Evolutionary conservation across 2,329 filamentous ascomycete genomes (phyloP).

Genomic region (Stagonosporopsis chrysanthemi): DNA sequence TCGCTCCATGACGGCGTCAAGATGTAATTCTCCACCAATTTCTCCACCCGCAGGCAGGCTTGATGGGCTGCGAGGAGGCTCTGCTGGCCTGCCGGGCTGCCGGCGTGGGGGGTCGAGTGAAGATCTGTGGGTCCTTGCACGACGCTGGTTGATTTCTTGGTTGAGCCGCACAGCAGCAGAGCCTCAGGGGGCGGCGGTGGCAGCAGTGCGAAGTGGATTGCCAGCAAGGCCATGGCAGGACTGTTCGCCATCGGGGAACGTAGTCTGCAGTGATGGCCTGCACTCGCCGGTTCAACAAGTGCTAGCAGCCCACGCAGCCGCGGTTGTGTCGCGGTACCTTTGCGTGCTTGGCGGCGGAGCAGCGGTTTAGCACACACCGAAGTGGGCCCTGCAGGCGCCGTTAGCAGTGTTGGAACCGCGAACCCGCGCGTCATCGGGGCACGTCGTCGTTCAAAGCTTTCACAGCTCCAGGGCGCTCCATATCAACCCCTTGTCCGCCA

Average conservation of each 20-base stretch:
- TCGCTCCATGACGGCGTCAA: conserved; percentile 17
- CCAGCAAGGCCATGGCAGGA: neutral
- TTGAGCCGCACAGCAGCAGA: conserved; percentile 1
- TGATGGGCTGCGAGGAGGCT: conserved; percentile 18
- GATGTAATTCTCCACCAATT: conserved; percentile 22
- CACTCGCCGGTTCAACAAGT: conserved; percentile 9
- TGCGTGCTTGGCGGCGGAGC: conserved; percentile 14
- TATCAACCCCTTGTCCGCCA: conserved; percentile 13
- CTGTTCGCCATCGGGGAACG: conserved; percentile 1
- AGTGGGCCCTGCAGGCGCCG: conserved; percentile 14
- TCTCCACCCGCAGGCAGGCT: conserved; percentile 10
- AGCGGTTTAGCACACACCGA: conserved; percentile 13
- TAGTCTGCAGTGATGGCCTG: neutral
- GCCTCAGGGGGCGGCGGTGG: neutral
- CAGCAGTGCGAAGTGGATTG: neutral
- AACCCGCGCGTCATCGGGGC: conserved; percentile 18
- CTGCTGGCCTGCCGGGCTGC: conserved; percentile 16
- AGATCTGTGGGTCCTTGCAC: conserved; percentile 18
- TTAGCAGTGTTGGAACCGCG: conserved; percentile 5
- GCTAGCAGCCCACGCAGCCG: conserved; percentile 1
- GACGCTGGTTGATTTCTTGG: conserved; percentile 4
- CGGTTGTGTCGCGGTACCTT: neutral
- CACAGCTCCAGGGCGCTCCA: conserved; percentile 14
- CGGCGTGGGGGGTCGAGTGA: conserved; percentile 16
- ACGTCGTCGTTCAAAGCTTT: conserved; percentile 20